These are phyloP conservation scores for Hypomontagnella submonticulosa DNA, from an alignment of 495 filamentous ascomycete species.

Conservation along the genomic window DNA sequence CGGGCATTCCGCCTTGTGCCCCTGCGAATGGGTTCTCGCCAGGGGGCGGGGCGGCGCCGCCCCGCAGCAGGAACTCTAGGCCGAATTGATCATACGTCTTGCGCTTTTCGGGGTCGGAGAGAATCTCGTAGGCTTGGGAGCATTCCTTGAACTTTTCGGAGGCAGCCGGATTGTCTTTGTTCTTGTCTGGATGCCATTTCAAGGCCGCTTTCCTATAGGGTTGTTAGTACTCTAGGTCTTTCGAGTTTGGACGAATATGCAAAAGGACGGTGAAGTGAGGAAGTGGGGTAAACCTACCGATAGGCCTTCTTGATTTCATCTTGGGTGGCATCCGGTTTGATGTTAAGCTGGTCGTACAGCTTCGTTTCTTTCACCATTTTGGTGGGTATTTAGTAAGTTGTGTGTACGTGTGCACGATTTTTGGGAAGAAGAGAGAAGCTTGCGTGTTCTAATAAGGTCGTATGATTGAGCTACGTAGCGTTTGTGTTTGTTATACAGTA, in stretches of 20 bases:
- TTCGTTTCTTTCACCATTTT: constrained; percentile 89
- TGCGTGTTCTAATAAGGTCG: constrained; percentile 5
- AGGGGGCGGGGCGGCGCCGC: constrained; percentile 77
- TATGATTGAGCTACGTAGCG: constrained; percentile 13
- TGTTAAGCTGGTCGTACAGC: constrained; percentile 79
- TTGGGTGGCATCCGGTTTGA: constrained; percentile 81
- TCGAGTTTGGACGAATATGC: constrained; percentile 13
- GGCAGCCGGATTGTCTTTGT: constrained; percentile 86
- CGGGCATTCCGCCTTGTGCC: constrained; percentile 56
- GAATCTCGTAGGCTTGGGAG: constrained; percentile 96
- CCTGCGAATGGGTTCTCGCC: constrained; percentile 63
- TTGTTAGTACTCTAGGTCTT: constrained; percentile 30
- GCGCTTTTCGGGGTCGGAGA: constrained; percentile 96
- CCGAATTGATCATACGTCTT: constrained; percentile 96
- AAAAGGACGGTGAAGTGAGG: constrained; percentile 12
- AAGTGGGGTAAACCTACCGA: constrained; percentile 64
- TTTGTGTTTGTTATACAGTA: constrained; percentile 8
- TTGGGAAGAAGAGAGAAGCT: not conserved
- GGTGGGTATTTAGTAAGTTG: constrained; percentile 16
- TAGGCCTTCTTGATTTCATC: constrained; percentile 99
- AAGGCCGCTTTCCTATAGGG: constrained; percentile 79
- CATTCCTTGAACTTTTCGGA: constrained; percentile 94
- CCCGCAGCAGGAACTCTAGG: constrained; percentile 89
- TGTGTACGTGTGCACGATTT: not conserved
- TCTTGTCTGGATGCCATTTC: constrained; percentile 97